Evolutionary conservation across 805 yeast species (phyloP).

Genomic region (Starmerella apicola): DNA sequence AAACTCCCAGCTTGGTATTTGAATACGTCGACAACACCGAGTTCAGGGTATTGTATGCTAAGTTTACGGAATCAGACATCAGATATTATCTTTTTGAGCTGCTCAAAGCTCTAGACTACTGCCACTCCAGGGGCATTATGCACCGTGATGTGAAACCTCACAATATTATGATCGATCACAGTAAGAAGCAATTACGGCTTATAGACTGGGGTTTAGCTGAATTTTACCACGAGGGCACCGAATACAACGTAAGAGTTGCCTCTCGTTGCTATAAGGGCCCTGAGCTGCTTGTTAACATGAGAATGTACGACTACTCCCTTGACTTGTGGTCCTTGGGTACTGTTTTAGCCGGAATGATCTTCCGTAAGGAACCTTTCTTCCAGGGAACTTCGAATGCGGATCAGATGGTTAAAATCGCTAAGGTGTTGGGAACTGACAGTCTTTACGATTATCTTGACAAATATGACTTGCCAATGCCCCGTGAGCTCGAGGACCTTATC

Average conservation of each 20-base stretch:
- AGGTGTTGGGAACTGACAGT: constrained; percentile 75
- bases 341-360: constrained; percentile 78
- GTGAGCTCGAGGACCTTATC: constrained; percentile 62
- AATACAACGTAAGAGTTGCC: constrained; percentile 84
- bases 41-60: constrained; percentile 75
- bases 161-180: constrained; percentile 84
- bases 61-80: constrained; percentile 60
- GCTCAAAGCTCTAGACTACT: constrained; percentile 69
- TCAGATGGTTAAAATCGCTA: constrained; percentile 79
- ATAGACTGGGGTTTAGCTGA: constrained; percentile 96
- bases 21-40: constrained; percentile 78
- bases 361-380: constrained; percentile 83
- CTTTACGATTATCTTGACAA: constrained; percentile 52
- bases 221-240: constrained; percentile 79
- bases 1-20: constrained; percentile 80
- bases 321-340: constrained; percentile 91
- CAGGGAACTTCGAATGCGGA: constrained; percentile 86
- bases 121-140: constrained; percentile 90
- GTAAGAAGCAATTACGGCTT: constrained; percentile 44
- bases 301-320: constrained; percentile 75
- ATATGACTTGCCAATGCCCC: constrained; percentile 56
- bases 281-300: constrained; percentile 68
- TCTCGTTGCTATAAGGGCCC: constrained; percentile 89
- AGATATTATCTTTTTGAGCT: constrained; percentile 74
- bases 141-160: constrained; percentile 92